A percentile compares a stretch with the other conserved stretches of the same genome.
Evolutionary conservation across 225 moss, liverwort and hornwort species (phyloP).

Genomic region (Sphagnum contortum): DNA sequence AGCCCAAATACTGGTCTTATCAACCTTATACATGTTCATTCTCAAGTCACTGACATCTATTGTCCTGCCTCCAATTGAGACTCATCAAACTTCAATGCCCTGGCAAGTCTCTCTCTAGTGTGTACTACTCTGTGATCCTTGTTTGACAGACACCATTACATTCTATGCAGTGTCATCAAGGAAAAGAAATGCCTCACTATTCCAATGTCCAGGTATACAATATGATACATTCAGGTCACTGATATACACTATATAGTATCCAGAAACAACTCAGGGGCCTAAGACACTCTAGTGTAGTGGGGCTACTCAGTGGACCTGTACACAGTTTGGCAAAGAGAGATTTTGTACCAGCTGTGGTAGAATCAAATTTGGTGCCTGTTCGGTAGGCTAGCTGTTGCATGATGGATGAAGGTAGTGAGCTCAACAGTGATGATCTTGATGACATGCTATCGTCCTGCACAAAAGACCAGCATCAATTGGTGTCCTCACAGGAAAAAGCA

Average conservation of each 20-base stretch:
- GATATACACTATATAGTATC: too few species aligned
- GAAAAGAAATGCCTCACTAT: not conserved
- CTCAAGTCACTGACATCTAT: conserved; percentile 3
- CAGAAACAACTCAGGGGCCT: too few species aligned
- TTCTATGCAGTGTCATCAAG: not conserved
- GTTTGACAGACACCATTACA: not conserved
- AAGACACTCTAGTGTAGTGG: too few species aligned
- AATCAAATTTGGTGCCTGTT: conserved; percentile 47
- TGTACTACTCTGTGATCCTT: not conserved
- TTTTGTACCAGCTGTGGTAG: too few species aligned
- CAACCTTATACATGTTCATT: not conserved
- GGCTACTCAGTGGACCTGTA: too few species aligned
- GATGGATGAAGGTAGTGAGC: conserved; percentile 66
- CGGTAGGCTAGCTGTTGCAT: conserved; percentile 52
- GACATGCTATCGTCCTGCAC: conserved; percentile 49
- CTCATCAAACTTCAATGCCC: not conserved
- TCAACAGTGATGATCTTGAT: conserved; percentile 37
- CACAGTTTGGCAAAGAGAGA: too few species aligned
- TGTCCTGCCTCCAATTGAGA: too few species aligned
- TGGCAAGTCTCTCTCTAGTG: not conserved
- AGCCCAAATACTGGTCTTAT: too few species aligned
- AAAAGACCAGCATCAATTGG: not conserved
- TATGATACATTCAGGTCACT: too few species aligned
- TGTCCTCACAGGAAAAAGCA: not conserved
- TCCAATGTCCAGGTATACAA: too few species aligned